These are phyloP conservation scores for Suillus subaureus DNA, from an alignment of 768 basidiomycete species.

Conservation along the genomic window DNA sequence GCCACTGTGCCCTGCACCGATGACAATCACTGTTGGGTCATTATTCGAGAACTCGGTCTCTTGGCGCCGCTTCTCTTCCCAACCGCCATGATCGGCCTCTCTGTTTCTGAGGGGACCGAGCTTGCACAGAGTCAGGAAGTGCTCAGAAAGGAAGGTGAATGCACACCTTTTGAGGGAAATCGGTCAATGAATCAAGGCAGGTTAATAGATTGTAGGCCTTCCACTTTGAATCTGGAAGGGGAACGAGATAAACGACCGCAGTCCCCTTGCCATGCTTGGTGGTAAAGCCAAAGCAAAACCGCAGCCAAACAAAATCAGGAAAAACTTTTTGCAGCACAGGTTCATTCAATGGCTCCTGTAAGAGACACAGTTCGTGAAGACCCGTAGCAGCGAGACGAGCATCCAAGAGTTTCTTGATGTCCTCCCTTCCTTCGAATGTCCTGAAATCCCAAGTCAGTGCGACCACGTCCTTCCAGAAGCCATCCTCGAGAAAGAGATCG, in stretches of 20 bases:
- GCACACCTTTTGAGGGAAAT: conserved; percentile 49
- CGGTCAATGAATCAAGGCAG: conserved; percentile 58
- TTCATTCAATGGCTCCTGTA: conserved; percentile 25
- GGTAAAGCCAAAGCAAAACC: conserved; percentile 57
- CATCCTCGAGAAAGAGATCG: conserved; percentile 32
- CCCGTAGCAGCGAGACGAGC: conserved; percentile 38
- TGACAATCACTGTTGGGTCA: conserved; percentile 59
- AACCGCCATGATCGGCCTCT: conserved; percentile 53
- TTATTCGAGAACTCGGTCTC: conserved; percentile 49
- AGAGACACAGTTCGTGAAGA: conserved; percentile 20
- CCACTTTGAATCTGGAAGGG: conserved; percentile 47
- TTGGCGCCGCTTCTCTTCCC: conserved; percentile 48
- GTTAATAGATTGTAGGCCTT: conserved; percentile 64
- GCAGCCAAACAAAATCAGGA: conserved; percentile 61
- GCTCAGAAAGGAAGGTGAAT: neutral
- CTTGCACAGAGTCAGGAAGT: conserved; percentile 13
- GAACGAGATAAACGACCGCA: conserved; percentile 58
- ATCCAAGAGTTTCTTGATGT: conserved; percentile 41
- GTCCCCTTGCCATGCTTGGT: conserved; percentile 49
- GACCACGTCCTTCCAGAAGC: conserved; percentile 55
- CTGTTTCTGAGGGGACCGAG: conserved; percentile 45
- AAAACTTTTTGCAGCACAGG: conserved; percentile 42
- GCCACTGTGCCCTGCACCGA: conserved; percentile 71
- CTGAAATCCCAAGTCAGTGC: conserved; percentile 60
- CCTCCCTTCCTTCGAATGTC: conserved; percentile 43